These are phyloP conservation scores for Xylaria sp. DNA, from an alignment of 2,329 filamentous ascomycete species.

Conservation along the genomic window DNA sequence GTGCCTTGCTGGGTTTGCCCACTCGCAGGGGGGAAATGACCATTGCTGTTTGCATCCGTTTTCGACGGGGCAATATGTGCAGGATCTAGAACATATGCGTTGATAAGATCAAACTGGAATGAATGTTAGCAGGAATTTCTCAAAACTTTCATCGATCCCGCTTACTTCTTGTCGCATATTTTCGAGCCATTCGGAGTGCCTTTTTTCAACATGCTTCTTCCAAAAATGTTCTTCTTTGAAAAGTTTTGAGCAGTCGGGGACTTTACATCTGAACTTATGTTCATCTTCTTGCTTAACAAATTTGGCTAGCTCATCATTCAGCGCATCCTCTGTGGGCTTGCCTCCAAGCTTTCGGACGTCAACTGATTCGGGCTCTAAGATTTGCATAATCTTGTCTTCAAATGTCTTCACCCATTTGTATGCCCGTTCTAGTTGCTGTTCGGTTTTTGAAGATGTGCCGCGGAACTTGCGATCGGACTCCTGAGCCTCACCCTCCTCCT, in stretches of 20 bases:
- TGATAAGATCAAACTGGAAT: conserved; percentile 83
- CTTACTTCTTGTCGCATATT: conserved; percentile 83
- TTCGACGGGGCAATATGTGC: conserved; percentile 93
- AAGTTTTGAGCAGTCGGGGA: conserved; percentile 93
- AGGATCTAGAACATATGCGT: conserved; percentile 93
- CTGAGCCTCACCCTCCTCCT: conserved; percentile 71
- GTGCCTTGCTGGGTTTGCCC: conserved; percentile 82
- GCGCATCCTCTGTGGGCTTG: conserved; percentile 82
- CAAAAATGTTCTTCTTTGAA: conserved; percentile 99
- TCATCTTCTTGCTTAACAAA: conserved; percentile 98
- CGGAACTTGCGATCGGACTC: conserved; percentile 77
- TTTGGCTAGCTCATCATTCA: conserved; percentile 86
- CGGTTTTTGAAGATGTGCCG: conserved; percentile 76
- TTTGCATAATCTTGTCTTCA: conserved; percentile 93
- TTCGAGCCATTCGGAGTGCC: conserved; percentile 88
- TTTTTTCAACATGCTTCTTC: conserved; percentile 97
- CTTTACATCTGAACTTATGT: conserved; percentile 95
- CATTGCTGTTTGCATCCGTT: conserved; percentile 94
- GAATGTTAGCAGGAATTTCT: conserved; percentile 48
- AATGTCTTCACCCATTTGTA: conserved; percentile 99
- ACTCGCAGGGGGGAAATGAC: conserved; percentile 87
- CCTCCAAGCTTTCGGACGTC: conserved; percentile 93
- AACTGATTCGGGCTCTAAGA: conserved; percentile 87
- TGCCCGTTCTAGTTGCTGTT: conserved; percentile 91
- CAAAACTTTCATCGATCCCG: background rate